Evolutionary conservation across 352 stramenopile species (phyloP), one percentile per base, ranked within the genome.

Genomic region (Blastocystis sp.): DNA sequence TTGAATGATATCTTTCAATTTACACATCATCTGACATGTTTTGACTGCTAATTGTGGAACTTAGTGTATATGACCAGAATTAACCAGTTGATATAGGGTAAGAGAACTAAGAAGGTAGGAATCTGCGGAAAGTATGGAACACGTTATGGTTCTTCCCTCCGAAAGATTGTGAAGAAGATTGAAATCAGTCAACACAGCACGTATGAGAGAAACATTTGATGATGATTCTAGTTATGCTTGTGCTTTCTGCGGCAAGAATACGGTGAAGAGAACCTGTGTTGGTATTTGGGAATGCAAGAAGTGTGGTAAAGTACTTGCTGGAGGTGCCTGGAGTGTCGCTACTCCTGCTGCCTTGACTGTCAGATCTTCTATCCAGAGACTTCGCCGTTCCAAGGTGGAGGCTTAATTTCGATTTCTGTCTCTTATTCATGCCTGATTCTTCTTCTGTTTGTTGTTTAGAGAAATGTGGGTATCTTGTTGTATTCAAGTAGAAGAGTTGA

Each of bases 51-150:
- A 46, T 46, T 46, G 9, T 46, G 39, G 2, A 46, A 46, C 2
- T 46, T 46, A 9, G 3, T 46, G 3, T 46, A 2, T 46, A 9
- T 46, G 39, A 46, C 3, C 54, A 14, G 19, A 61, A 14, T 61
- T 32, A 32, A 61, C 19, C 3, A 32, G 5, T 61, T 46, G 32
- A 24, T 88, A 39, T 89, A 93, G 97, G 96, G 96, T 92, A 98
- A 97, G 92, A 95, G 96, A 90, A 99, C 97, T 87, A 98, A 98
- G 91, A 99, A 99, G 93, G 97, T 98, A 90, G 97, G 97, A 89
- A 99, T 99, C 93, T 98, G 94, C 90, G 97, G 97, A 91, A 99
- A 99, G 94, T 99, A 99, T 92, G 97, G 97, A 90, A 98, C 95
- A 88, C 94, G 97, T 88, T 99, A 99, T 92, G 97, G 97, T 93